phyloP scores from a whole-genome alignment of 192 early-diverging fungal genomes.

The Coemansia sp. region DNA sequence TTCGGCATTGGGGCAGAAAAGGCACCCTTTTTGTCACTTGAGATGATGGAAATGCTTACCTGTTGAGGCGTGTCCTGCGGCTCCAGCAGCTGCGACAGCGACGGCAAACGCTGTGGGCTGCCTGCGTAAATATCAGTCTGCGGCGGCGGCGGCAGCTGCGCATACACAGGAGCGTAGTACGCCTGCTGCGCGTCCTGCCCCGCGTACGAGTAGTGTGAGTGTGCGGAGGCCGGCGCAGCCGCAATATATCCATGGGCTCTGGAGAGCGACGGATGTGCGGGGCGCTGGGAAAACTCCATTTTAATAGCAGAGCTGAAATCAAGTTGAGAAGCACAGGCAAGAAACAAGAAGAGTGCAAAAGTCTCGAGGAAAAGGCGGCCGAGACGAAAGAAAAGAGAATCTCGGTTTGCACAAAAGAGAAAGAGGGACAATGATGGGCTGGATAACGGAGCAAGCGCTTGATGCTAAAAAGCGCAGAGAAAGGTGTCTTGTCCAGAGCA shows the following conservation, averaged over 20 bases:
- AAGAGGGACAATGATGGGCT: not conserved
- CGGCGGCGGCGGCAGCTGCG: slow-evolving; percentile 2
- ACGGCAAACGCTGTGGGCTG: slow-evolving; percentile 38
- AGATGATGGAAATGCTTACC: not conserved
- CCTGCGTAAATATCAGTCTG: slow-evolving; percentile 17
- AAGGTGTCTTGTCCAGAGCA: too few relatives aligned
- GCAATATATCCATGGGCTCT: slow-evolving; percentile 30
- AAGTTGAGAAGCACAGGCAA: too few relatives aligned
- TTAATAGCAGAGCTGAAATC: not conserved
- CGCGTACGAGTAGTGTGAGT: slow-evolving; percentile 34
- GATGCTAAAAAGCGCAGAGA: too few relatives aligned
- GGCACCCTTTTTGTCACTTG: too few relatives aligned
- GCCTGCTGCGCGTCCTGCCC: slow-evolving; percentile 16
- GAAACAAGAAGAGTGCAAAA: not conserved
- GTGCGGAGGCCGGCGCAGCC: slow-evolving; percentile 15
- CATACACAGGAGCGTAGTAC: slow-evolving; percentile 13
- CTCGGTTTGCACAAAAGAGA: not conserved
- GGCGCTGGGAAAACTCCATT: slow-evolving; percentile 55
- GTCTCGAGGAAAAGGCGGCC: not conserved
- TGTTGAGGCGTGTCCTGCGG: slow-evolving; percentile 15
- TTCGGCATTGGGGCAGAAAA: not conserved
- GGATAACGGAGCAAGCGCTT: too few relatives aligned
- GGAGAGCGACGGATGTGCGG: slow-evolving; percentile 35
- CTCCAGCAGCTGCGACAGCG: slow-evolving; percentile 45
- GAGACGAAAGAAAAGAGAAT: not conserved